Evolutionary conservation across 148 eudicot species (phyloP), one percentile per base, ranked within the genome.

Genomic region (Beta vulgaris): DNA sequence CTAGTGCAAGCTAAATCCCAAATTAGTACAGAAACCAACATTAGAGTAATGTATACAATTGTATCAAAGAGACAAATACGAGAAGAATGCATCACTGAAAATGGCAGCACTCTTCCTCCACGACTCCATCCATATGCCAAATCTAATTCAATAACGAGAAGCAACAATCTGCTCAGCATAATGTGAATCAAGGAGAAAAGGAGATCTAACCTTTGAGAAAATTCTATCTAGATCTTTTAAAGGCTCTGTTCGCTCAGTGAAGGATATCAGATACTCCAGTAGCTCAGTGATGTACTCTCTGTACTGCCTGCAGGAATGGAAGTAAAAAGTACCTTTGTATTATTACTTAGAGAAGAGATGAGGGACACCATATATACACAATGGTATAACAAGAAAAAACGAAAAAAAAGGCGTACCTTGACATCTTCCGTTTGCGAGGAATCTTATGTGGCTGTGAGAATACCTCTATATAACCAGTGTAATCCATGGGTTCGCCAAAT

Each of bases 171-270:
- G 44, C 28, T 36, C 29, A 36, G 5, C 21, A 19, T 31, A 10
- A 11, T 21, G 10, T 16, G 37, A 1, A 12, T 68, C 16, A 15
- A 15, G 9, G 14, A 35, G 3, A n/a, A 16, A 40, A 9, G 23
- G 43, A 61, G 7, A 68, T 36, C 71, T 15, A 62, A 91, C 97
- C 99, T 96, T 96, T 12, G 97, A 85, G 80, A 96, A 88, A 57
- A 96, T 89, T 84, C 97, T 91, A 37, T 91, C 98, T 54, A 96
- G 87, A 79, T 96, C 99, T 79, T 96, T 86, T 82, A 96, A 78
- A 76, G 99, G 99, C 78, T 96, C 99, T 48, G 93, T 91, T 73
- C 97, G 85, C 81, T 91, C 93, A 81, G 92, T 84, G 76, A 91
- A 96, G 43, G 86, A 82, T 51, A 88, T 77, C 48, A 96, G 86